Percentiles rank a stretch among this genome's conserved stretches.
phyloP scores from a whole-genome alignment of 1,284 basidiomycete genomes.

The Trametes pubescens region DNA sequence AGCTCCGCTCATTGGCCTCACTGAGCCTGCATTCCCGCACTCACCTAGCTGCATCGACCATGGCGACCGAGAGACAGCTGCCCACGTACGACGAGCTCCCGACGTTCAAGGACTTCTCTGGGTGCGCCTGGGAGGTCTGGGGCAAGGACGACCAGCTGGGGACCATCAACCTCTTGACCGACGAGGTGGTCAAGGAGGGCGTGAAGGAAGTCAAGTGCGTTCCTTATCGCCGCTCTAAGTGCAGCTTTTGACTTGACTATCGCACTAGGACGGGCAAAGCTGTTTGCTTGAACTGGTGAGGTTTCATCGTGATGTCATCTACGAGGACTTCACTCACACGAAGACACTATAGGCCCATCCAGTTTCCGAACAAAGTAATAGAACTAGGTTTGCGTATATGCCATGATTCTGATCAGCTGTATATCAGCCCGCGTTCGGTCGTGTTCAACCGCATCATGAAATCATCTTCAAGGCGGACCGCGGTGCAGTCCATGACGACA shows the following conservation, averaged over 20 bases:
- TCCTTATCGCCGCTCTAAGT: neutral
- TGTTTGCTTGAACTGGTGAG: constrained; percentile 69
- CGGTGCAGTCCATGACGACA: constrained; percentile 62
- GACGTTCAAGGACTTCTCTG: constrained; percentile 60
- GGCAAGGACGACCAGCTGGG: constrained; percentile 76
- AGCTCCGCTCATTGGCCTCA: neutral
- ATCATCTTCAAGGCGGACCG: constrained; percentile 33
- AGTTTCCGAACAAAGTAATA: constrained; percentile 5
- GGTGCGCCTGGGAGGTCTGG: constrained; percentile 80
- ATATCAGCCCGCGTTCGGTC: constrained; percentile 62
- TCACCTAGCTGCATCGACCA: constrained; percentile 5
- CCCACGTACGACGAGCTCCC: constrained; percentile 72
- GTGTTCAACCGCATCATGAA: constrained; percentile 60
- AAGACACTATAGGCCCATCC: constrained; percentile 45
- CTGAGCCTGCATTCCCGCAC: constrained; percentile 9
- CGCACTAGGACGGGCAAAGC: constrained; percentile 57
- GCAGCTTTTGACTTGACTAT: neutral
- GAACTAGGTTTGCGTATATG: neutral
- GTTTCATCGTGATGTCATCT: constrained; percentile 46
- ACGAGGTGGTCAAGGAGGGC: constrained; percentile 64
- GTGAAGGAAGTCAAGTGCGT: constrained; percentile 69
- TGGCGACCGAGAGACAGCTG: constrained; percentile 39
- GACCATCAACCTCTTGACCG: constrained; percentile 74
- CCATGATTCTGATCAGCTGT: neutral
- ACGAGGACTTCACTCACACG: constrained; percentile 42